Percentiles rank a stretch among this genome's conserved stretches.
phyloP scores from a whole-genome alignment of 2,329 filamentous ascomycete species.

The Gaeumannomyces sp. region DNA sequence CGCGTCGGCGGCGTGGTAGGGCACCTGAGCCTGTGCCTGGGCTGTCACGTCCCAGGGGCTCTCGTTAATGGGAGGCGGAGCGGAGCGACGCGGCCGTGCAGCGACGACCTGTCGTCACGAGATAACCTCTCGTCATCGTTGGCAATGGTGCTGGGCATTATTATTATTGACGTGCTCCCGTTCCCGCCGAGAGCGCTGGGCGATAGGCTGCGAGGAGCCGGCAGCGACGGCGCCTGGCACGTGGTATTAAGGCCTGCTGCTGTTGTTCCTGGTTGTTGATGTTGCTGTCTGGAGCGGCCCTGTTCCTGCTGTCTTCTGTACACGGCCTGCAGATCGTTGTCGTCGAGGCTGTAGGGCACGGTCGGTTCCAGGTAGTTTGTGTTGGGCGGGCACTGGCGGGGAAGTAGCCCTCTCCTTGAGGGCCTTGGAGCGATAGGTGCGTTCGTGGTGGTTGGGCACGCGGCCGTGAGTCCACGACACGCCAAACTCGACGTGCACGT shows the following conservation, averaged over 20 bases:
- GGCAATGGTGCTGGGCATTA: slow-evolving; percentile 7
- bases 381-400: slow-evolving; percentile 40
- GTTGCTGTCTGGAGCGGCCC: slow-evolving; percentile 5
- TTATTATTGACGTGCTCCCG: slow-evolving; percentile 10
- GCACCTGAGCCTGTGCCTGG: slow-evolving; percentile 21
- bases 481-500: slow-evolving; percentile 46
- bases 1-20: slow-evolving; percentile 12
- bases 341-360: slow-evolving; percentile 16
- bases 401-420: slow-evolving; percentile 36
- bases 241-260: slow-evolving; percentile 13
- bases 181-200: slow-evolving; percentile 16
- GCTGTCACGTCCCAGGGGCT: slow-evolving; percentile 38
- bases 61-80: slow-evolving; percentile 40
- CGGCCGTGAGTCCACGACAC: slow-evolving; percentile 42
- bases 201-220: too few relatives aligned
- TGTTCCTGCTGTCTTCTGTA: not conserved
- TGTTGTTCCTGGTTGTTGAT: slow-evolving; percentile 13
- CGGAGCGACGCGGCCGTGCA: slow-evolving; percentile 39
- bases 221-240: slow-evolving; percentile 6
- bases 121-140: slow-evolving; percentile 19
- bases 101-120: slow-evolving; percentile 22
- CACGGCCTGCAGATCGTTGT: slow-evolving; percentile 9
- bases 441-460: slow-evolving; percentile 34
- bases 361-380: slow-evolving; percentile 35
- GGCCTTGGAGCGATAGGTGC: slow-evolving; percentile 42